These are phyloP conservation scores for Penicillium maclennaniae DNA, from an alignment of 495 filamentous ascomycete species.

Conservation along the genomic window DNA sequence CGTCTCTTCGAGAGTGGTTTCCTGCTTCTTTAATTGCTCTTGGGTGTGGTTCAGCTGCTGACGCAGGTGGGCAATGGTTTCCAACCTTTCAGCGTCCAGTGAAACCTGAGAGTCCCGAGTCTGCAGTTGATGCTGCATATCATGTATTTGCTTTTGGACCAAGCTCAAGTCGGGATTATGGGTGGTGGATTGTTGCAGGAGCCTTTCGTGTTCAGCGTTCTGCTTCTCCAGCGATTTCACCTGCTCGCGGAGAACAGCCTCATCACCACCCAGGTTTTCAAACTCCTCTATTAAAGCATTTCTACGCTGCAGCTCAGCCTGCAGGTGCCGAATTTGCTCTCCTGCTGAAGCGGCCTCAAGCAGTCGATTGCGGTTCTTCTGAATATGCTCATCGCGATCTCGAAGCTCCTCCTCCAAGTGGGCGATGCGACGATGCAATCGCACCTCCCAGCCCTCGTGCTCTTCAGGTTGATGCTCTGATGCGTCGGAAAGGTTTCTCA, in stretches of 20 bases:
- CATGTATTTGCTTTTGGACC: constrained; percentile 33
- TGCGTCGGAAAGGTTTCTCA: constrained; percentile 23
- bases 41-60: constrained; percentile 37
- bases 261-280: constrained; percentile 21
- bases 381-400: constrained; percentile 38
- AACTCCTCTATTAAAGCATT: constrained; percentile 31
- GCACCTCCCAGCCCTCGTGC: constrained; percentile 19
- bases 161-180: constrained; percentile 21
- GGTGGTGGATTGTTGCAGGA: constrained; percentile 22
- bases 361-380: constrained; percentile 30
- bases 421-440: constrained; percentile 33
- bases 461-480: constrained; percentile 6
- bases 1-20: constrained; percentile 37
- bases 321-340: constrained; percentile 40
- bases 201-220: constrained; percentile 26
- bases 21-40: constrained; percentile 38
- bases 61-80: constrained; percentile 37
- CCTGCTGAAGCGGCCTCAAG: constrained; percentile 37
- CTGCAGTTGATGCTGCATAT: constrained; percentile 36
- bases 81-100: constrained; percentile 31
- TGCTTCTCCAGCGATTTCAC: constrained; percentile 32
- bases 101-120: constrained; percentile 20
- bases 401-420: constrained; percentile 33
- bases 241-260: constrained; percentile 29
- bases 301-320: constrained; percentile 37